phyloP scores from a whole-genome alignment of 2,329 filamentous ascomycete genomes.

The Cryphonectria naterciae region DNA sequence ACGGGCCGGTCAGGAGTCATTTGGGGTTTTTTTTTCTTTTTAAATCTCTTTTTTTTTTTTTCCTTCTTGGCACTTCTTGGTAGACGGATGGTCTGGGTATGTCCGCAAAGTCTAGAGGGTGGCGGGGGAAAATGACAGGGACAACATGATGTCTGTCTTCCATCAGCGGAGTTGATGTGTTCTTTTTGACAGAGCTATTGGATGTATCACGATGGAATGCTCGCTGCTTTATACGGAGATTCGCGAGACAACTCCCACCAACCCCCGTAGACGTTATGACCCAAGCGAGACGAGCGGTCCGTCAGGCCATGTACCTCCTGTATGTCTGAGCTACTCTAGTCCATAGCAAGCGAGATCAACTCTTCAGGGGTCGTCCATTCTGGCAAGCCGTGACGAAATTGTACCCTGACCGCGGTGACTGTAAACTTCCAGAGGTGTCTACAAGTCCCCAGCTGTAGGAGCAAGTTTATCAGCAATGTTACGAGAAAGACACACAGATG shows the following conservation, averaged over 20 bases:
- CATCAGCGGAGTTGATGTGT: not conserved
- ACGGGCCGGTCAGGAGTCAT: conserved; percentile 4
- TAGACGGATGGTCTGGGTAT: conserved; percentile 3
- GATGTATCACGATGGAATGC: not conserved
- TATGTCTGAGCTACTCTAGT: not conserved
- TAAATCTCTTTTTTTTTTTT: not conserved
- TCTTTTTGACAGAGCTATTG: not conserved
- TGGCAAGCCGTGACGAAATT: not conserved
- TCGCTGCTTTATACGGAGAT: not conserved
- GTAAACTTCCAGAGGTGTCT: not conserved
- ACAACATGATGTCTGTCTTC: not conserved
- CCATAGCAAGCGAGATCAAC: not conserved
- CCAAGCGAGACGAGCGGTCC: not conserved
- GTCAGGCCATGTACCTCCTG: not conserved
- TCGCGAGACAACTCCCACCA: not conserved
- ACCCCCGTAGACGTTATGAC: not conserved
- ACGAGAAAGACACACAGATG: not conserved
- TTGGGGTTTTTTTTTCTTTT: not conserved
- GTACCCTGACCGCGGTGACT: not conserved
- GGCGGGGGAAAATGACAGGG: not conserved
- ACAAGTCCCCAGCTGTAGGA: not conserved
- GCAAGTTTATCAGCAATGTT: not conserved
- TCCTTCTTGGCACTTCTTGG: not conserved
- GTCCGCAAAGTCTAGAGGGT: not conserved
- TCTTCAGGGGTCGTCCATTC: not conserved